These are phyloP conservation scores for Tetragonia tetragonoides DNA, from an alignment of 148 eudicot genomes.

Conservation along the genomic window DNA sequence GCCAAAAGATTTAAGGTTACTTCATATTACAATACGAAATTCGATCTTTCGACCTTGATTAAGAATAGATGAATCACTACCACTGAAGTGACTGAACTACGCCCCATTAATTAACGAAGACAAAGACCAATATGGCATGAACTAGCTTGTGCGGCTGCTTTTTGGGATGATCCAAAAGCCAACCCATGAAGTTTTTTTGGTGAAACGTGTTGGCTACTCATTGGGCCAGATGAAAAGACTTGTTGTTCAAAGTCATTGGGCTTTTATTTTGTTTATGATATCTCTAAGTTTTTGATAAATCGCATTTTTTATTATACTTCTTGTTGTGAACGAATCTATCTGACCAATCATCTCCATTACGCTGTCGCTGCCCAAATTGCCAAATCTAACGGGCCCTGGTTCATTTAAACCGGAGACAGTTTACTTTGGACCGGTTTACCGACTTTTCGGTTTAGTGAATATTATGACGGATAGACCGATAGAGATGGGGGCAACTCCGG, in stretches of 20 bases:
- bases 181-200: not conserved
- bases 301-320: not conserved
- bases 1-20: no score
- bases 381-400: not conserved
- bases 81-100: no score
- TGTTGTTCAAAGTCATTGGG: not conserved
- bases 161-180: conserved; percentile 17
- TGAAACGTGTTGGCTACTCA: conserved; percentile 6
- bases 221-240: conserved; percentile 6
- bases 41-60: no score
- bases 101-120: no score
- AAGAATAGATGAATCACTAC: no score
- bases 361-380: not conserved
- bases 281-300: conserved; percentile 1
- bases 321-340: conserved; percentile 18
- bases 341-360: conserved; percentile 17
- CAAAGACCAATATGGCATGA: no score
- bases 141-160: conserved; percentile 6
- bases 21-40: no score
- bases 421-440: no score
- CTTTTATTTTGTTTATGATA: conserved; percentile 20
- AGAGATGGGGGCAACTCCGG: not conserved
- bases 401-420: no score
- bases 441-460: no score
- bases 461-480: no score